Evolutionary conservation across 176 grass and related monocot genomes (phyloP), one percentile per base, ranked within the genome.

Genomic region (Eremochloa ophiuroides): DNA sequence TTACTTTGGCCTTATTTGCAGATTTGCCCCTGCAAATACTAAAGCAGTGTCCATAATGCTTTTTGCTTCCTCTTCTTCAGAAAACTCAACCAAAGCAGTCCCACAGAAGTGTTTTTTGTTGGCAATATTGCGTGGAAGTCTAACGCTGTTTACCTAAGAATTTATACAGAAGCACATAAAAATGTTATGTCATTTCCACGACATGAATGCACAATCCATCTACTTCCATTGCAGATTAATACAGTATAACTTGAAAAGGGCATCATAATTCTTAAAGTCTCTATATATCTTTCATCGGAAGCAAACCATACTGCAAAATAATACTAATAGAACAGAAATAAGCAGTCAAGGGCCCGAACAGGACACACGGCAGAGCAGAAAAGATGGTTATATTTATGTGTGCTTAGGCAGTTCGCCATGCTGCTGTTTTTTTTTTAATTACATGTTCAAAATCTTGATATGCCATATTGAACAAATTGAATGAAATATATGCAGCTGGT

Each of bases 51-150:
- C 63, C 55, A 87, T 15, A 84, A 88, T 48, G 7, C 59, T 85
- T 70, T 88, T 91, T 16, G 76, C 93, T 74, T 91, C 90, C 11
- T 80, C 85, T 64, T 96, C 93, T 82, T 96, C 80, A 33, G 88
- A 96, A 87, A 96, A 96, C 72, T 96, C 90, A 28, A 96, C 73
- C 40, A 96, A 75, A 84, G 88, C 90, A 74, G 88, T 90, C 40
- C 93, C 93, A 73, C 85, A 90, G 60, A 93, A 88, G 71, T 84
- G 69, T 17, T 84, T 89, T 80, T 88, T 93, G 71, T 96, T 89
- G 79, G 73, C 68, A 78, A 90, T 70, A 90, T 93, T 90, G 3
- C 85, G 76, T n/a, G 93, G 90, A 72, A 96, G 76, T 18, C 93
- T 88, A 17, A 96, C 93, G 73, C 93, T 96, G 23, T 93, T 96